Percentiles rank a stretch among this genome's conserved stretches.
phyloP scores from a whole-genome alignment of 202 grass and related monocot genomes.

The Musa balbisiana region DNA sequence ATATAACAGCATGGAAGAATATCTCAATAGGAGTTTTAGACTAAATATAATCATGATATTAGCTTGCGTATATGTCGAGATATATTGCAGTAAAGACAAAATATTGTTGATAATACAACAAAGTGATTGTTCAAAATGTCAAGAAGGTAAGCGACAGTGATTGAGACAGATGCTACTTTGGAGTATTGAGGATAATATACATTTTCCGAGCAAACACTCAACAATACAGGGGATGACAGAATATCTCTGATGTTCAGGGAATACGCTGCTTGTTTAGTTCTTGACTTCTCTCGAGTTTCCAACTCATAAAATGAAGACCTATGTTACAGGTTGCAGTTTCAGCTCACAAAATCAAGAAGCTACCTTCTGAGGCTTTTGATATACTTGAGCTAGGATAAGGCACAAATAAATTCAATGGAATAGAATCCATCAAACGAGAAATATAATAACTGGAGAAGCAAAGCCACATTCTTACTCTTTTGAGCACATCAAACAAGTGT shows the following conservation, averaged over 20 bases:
- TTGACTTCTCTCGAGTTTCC: neutral
- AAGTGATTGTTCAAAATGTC: too few species aligned
- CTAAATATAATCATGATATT: neutral
- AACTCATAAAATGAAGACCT: neutral
- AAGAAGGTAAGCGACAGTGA: too few species aligned
- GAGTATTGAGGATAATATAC: too few species aligned
- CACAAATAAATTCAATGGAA: neutral
- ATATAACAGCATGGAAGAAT: too few species aligned
- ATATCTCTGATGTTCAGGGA: neutral
- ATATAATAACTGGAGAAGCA: neutral
- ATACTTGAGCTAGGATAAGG: neutral
- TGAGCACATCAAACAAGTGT: neutral
- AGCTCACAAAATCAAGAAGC: neutral
- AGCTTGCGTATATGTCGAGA: neutral
- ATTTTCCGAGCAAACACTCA: too few species aligned
- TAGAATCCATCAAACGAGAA: neutral
- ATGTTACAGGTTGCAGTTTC: neutral
- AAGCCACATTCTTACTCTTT: neutral
- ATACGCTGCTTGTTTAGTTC: neutral
- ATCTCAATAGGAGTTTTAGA: too few species aligned
- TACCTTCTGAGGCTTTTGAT: neutral
- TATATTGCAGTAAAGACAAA: too few species aligned
- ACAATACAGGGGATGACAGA: too few species aligned
- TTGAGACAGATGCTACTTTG: too few species aligned
- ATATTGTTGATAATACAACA: too few species aligned